A percentile compares a stretch with the other conserved stretches of the same genome.
These are phyloP conservation scores for Paramecium pentaurelia DNA, from an alignment of 73 alveolate genomes.

Conservation along the genomic window DNA sequence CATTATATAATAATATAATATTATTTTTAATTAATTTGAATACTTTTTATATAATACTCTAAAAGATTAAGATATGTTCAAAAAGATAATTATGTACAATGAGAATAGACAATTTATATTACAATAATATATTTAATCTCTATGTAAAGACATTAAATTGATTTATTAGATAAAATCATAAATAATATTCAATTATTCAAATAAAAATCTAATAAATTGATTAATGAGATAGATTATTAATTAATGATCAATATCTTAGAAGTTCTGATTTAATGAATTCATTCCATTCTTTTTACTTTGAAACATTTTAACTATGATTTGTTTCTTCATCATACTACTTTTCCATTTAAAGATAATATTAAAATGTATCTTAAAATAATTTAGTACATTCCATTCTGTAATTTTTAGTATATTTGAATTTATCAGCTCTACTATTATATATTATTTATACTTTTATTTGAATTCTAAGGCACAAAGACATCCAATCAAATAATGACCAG, in stretches of 20 bases:
- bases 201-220: not conserved
- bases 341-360: not conserved
- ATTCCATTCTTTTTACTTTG: slow-evolving; percentile 30
- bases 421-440: not conserved
- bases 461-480: slow-evolving; percentile 60
- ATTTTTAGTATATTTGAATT: slow-evolving; percentile 30
- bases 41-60: no score
- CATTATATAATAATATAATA: no score
- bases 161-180: not conserved
- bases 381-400: slow-evolving; percentile 47
- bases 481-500: slow-evolving; percentile 57
- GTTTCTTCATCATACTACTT: slow-evolving; percentile 34
- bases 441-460: not conserved
- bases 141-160: no score
- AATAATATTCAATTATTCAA: not conserved
- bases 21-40: no score
- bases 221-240: not conserved
- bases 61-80: no score
- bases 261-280: not conserved
- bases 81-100: no score
- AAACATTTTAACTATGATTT: not conserved
- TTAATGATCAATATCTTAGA: not conserved
- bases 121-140: no score
- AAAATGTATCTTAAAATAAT: slow-evolving; percentile 18
- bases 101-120: no score